Evolutionary conservation across 2,329 filamentous ascomycete species (phyloP).

Genomic region (Colletotrichum godetiae): DNA sequence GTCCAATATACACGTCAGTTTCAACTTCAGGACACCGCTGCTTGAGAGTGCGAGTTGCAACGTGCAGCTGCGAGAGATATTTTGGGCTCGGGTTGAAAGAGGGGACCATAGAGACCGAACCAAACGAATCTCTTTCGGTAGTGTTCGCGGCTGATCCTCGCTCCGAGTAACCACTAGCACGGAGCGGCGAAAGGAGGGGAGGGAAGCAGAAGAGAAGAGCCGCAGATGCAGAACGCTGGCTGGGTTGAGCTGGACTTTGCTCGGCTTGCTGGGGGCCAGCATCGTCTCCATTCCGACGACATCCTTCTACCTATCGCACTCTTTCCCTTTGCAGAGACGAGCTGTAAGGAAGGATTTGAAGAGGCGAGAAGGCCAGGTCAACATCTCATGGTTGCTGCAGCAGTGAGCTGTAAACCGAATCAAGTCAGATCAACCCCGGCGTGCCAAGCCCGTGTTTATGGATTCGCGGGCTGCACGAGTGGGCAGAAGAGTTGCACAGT

Average conservation of each 20-base stretch:
- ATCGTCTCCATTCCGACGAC: neutral
- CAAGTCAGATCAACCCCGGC: slow-evolving; percentile 25
- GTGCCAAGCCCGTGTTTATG: slow-evolving; percentile 33
- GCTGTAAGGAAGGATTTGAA: slow-evolving; percentile 7
- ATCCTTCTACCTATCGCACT: slow-evolving; percentile 11
- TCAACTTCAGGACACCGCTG: slow-evolving; percentile 36
- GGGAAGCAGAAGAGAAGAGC: slow-evolving; percentile 17
- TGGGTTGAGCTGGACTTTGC: neutral
- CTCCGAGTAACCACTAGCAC: neutral
- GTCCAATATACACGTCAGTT: slow-evolving; percentile 35
- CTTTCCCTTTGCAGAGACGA: slow-evolving; percentile 9
- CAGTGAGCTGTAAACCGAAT: slow-evolving; percentile 31
- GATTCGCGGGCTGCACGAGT: slow-evolving; percentile 27
- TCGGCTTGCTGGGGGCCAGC: neutral
- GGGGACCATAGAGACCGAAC: neutral
- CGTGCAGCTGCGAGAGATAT: slow-evolving; percentile 29
- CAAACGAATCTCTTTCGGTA: neutral
- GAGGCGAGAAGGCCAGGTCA: neutral
- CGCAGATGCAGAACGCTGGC: slow-evolving; percentile 17
- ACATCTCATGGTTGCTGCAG: slow-evolving; percentile 24
- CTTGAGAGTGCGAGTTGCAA: slow-evolving; percentile 13
- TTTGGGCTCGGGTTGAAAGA: slow-evolving; percentile 10
- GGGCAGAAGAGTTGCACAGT: slow-evolving; percentile 11
- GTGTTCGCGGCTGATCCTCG: slow-evolving; percentile 29
- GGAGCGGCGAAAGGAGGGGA: neutral